Evolutionary conservation across 805 yeast genomes (phyloP).

Genomic region (Brettanomyces bruxellensis): DNA sequence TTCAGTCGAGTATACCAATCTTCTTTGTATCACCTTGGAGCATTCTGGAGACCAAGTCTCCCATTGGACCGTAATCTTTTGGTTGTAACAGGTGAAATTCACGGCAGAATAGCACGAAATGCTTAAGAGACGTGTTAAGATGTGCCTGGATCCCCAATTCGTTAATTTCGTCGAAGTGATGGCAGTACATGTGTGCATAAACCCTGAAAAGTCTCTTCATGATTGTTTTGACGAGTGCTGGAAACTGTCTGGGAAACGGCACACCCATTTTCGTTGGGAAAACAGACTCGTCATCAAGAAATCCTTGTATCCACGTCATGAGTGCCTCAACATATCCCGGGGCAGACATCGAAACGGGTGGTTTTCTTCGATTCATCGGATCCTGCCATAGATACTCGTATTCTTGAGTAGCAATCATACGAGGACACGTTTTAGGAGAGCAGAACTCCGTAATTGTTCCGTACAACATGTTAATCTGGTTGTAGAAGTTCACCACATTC

Average conservation of each 20-base stretch:
- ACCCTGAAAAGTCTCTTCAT: conserved; percentile 88
- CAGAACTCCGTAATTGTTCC: conserved; percentile 96
- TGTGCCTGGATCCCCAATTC: conserved; percentile 91
- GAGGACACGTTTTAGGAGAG: conserved; percentile 88
- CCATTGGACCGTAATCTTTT: conserved; percentile 88
- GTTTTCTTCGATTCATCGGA: conserved; percentile 41
- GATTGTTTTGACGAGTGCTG: conserved; percentile 70
- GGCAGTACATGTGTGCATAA: conserved; percentile 96
- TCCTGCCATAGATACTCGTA: conserved; percentile 98
- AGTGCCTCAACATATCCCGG: conserved; percentile 91
- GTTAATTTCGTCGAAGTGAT: conserved; percentile 90
- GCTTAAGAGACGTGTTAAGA: conserved; percentile 88
- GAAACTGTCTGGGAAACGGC: conserved; percentile 84
- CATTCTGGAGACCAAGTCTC: conserved; percentile 71
- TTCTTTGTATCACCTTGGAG: conserved; percentile 28
- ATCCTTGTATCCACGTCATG: conserved; percentile 93
- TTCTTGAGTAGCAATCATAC: conserved; percentile 97
- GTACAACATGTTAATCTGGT: conserved; percentile 92
- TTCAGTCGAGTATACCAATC: background rate
- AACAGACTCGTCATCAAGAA: conserved; percentile 80
- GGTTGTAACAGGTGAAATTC: conserved; percentile 72
- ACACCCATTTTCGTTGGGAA: conserved; percentile 88
- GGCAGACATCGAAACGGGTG: conserved; percentile 84
- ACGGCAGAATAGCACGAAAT: conserved; percentile 77
- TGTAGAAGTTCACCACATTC: conserved; percentile 94